phyloP scores from a whole-genome alignment of 768 basidiomycete genomes.

The Suillus paluster region DNA sequence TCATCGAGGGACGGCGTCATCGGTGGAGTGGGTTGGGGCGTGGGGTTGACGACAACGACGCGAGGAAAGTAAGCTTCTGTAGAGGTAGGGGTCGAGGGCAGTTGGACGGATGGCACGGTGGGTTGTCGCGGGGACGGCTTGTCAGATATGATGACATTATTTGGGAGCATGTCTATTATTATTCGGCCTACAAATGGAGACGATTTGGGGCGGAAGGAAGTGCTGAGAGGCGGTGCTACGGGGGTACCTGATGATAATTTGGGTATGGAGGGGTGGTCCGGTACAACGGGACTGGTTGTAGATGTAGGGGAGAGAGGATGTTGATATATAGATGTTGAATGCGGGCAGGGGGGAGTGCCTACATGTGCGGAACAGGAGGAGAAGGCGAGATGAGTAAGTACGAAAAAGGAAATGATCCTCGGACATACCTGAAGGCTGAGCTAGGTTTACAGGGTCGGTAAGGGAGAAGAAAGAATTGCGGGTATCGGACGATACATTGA shows the following conservation, averaged over 20 bases:
- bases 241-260: conserved; percentile 21
- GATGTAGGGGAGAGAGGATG: conserved; percentile 32
- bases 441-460: conserved; percentile 18
- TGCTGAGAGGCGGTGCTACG: conserved; percentile 9
- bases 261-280: conserved; percentile 34
- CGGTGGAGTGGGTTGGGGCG: conserved; percentile 80
- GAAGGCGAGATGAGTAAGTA: conserved; percentile 17
- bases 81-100: conserved; percentile 28
- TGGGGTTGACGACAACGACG: conserved; percentile 75
- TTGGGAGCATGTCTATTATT: conserved; percentile 65
- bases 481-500: conserved; percentile 23
- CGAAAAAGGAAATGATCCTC: conserved; percentile 16
- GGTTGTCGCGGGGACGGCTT: conserved; percentile 22
- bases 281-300: conserved; percentile 23
- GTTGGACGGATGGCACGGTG: conserved; percentile 31
- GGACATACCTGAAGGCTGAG: conserved; percentile 22
- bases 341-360: conserved; percentile 28
- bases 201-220: conserved; percentile 23
- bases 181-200: conserved; percentile 45
- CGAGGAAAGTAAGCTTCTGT: conserved; percentile 46
- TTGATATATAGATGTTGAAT: conserved; percentile 33
- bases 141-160: conserved; percentile 34
- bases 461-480: conserved; percentile 33
- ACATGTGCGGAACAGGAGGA: conserved; percentile 21
- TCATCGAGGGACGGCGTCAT: conserved; percentile 57